These are phyloP conservation scores for Aphanomyces invadans DNA, from an alignment of 352 stramenopile genomes.

Conservation along the genomic window DNA sequence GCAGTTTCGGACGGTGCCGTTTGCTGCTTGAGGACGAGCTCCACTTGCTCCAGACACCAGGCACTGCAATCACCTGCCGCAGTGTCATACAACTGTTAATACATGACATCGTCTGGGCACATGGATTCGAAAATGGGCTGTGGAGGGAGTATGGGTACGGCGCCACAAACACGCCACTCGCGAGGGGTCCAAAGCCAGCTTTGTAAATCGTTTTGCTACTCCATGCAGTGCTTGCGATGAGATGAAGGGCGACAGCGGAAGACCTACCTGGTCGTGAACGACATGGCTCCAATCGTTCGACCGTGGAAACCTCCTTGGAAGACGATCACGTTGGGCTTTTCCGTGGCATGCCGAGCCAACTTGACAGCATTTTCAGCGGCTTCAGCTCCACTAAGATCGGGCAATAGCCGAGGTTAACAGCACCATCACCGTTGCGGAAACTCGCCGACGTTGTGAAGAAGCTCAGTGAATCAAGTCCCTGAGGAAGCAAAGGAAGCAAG, in stretches of 20 bases:
- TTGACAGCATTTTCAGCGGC: slow-evolving; percentile 91
- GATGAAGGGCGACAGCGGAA: too few relatives aligned
- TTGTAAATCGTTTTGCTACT: slow-evolving; percentile 84
- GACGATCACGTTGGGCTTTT: slow-evolving; percentile 86
- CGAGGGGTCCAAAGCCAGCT: slow-evolving; percentile 75
- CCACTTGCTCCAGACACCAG: slow-evolving; percentile 79
- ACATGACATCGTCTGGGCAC: slow-evolving; percentile 22
- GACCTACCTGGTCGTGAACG: slow-evolving; percentile 57
- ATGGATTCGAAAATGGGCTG: slow-evolving; percentile 70
- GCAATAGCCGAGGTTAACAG: too few relatives aligned
- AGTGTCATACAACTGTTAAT: background rate
- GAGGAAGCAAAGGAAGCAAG: slow-evolving; percentile 68
- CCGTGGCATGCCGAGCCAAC: slow-evolving; percentile 83
- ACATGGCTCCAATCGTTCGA: slow-evolving; percentile 87
- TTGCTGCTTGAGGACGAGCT: slow-evolving; percentile 87
- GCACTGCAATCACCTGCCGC: slow-evolving; percentile 42
- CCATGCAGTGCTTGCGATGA: too few relatives aligned
- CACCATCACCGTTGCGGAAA: too few relatives aligned
- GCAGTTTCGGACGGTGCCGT: slow-evolving; percentile 78
- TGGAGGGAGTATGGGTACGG: slow-evolving; percentile 85
- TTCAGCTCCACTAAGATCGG: slow-evolving; percentile 67
- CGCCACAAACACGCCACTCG: slow-evolving; percentile 74
- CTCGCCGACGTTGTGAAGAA: slow-evolving; percentile 76
- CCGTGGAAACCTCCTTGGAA: slow-evolving; percentile 91
- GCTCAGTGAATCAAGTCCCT: slow-evolving; percentile 82